Evolutionary conservation across 202 grass and related monocot species (phyloP).

Genomic region (Brachypodium distachyon): DNA sequence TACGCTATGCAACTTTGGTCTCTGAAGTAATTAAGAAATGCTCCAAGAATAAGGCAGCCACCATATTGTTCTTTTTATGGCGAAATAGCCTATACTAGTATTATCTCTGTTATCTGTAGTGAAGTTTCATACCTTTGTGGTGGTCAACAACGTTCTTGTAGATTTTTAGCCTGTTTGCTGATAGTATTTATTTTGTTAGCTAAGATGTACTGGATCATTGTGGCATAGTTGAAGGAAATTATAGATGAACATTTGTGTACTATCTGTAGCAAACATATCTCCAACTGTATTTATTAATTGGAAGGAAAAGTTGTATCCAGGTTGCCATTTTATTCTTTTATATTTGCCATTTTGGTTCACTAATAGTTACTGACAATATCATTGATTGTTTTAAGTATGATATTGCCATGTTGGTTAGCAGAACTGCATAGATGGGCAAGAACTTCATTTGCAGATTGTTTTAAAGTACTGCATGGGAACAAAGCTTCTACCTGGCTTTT

Average conservation of each 20-base stretch:
- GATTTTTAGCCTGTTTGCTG: slow-evolving; percentile 27
- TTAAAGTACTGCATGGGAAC: neutral
- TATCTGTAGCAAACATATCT: slow-evolving; percentile 21
- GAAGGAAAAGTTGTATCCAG: neutral
- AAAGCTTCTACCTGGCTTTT: neutral
- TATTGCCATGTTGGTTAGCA: neutral
- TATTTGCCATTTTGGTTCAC: neutral
- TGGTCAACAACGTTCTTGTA: slow-evolving; percentile 24
- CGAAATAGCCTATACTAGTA: neutral
- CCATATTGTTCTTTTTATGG: neutral
- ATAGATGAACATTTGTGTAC: slow-evolving; percentile 27
- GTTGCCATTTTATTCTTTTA: neutral
- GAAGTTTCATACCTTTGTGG: neutral
- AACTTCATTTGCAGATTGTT: neutral
- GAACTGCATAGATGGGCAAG: neutral
- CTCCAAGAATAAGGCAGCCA: slow-evolving; percentile 1
- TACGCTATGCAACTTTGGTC: slow-evolving; percentile 85
- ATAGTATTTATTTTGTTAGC: slow-evolving; percentile 18
- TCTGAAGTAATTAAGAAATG: slow-evolving; percentile 34
- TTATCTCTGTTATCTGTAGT: neutral
- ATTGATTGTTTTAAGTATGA: neutral
- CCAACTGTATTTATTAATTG: slow-evolving; percentile 18
- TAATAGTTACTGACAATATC: neutral
- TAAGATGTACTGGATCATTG: slow-evolving; percentile 19
- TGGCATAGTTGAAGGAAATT: neutral